Evolutionary conservation across 1,284 basidiomycete genomes (phyloP).

Genomic region (Cryptococcus sp.): DNA sequence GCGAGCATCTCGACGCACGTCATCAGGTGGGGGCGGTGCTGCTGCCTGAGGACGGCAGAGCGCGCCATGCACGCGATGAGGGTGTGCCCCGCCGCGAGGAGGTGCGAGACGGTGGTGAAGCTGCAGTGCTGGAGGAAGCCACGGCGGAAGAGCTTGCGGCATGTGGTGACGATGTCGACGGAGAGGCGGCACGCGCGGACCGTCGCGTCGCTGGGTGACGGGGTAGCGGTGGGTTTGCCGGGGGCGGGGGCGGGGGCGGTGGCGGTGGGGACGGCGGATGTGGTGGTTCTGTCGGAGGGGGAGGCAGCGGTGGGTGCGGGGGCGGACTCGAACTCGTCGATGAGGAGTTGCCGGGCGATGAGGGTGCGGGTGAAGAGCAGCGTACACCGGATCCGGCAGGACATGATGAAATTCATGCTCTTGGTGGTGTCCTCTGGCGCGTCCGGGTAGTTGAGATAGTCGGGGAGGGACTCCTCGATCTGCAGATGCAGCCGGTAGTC

Average conservation of each 20-base stretch:
- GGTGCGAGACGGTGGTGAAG: conserved; percentile 11
- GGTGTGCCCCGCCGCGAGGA: conserved; percentile 14
- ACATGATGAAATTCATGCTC: conserved; percentile 6
- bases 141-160: neutral
- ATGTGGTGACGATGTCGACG: conserved; percentile 7
- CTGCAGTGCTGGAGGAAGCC: conserved; percentile 13
- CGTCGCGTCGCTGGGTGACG: conserved; percentile 6
- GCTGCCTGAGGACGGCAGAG: conserved; percentile 1
- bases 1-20: conserved; percentile 12
- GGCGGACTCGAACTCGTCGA: conserved; percentile 10
- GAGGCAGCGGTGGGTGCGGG: neutral
- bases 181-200: conserved; percentile 8
- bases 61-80: conserved; percentile 14
- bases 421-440: conserved; percentile 1
- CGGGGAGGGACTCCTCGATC: conserved; percentile 10
- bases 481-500: neutral
- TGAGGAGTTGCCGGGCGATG: conserved; percentile 11
- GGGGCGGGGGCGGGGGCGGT: no score
- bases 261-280: no score
- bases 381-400: conserved; percentile 5
- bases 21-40: conserved; percentile 10
- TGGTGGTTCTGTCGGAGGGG: no score
- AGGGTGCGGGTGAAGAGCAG: conserved; percentile 11
- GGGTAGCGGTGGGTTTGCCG: no score
- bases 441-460: conserved; percentile 2